Evolutionary conservation across 108 stramenopile species (phyloP).

Genomic region (Cyclotella choctawhatcheeana): DNA sequence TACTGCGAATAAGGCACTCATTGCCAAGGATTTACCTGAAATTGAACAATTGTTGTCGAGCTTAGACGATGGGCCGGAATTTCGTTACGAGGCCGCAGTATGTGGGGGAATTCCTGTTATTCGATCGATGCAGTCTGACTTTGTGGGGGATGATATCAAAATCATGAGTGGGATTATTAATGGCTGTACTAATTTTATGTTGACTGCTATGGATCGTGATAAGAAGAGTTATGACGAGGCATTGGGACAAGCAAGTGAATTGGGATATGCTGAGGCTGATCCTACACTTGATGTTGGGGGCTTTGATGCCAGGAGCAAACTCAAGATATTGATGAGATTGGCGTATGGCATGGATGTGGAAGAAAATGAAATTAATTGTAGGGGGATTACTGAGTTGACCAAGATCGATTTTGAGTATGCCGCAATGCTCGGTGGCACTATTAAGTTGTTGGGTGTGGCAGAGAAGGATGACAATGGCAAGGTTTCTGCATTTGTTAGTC

Average conservation of each 20-base stretch:
- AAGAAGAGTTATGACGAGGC: constrained; percentile 91
- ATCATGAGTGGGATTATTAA: constrained; percentile 94
- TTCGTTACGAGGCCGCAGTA: constrained; percentile 95
- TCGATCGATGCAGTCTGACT: constrained; percentile 92
- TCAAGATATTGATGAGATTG: constrained; percentile 87
- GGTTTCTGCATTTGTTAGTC: constrained; percentile 85
- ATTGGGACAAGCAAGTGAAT: constrained; percentile 80
- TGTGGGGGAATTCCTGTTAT: constrained; percentile 98
- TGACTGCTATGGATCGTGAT: constrained; percentile 95
- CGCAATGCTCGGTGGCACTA: constrained; percentile 90
- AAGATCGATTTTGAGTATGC: constrained; percentile 91
- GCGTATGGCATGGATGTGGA: constrained; percentile 87
- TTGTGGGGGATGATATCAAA: constrained; percentile 88
- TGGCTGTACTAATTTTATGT: constrained; percentile 98
- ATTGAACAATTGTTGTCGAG: constrained; percentile 74
- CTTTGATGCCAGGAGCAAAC: constrained; percentile 90
- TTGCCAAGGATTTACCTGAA: constrained; percentile 89
- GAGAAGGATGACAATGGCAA: constrained; percentile 52
- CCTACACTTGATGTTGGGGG: constrained; percentile 94
- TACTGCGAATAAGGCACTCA: constrained; percentile 97
- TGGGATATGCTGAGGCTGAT: constrained; percentile 96
- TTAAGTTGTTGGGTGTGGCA: constrained; percentile 87
- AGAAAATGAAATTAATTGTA: constrained; percentile 83
- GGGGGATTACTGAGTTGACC: constrained; percentile 85
- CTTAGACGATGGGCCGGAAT: constrained; percentile 59